Evolutionary conservation across 306 rosid genomes (phyloP).

Genomic region (Sphenostylis stenocarpa): DNA sequence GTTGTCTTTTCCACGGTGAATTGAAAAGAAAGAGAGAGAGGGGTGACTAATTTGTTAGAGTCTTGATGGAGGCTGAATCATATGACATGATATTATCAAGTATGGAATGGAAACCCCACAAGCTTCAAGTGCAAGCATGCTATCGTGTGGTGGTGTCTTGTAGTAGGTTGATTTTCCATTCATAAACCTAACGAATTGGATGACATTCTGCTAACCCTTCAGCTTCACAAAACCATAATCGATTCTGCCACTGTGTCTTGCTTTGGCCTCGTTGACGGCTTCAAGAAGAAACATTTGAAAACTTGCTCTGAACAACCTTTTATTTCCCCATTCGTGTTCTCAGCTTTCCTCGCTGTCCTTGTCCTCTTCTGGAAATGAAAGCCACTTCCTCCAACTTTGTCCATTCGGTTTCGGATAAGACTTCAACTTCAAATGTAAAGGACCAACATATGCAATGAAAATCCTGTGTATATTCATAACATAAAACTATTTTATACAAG

Average conservation of each 20-base stretch:
- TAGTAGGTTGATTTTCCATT: constrained; percentile 49
- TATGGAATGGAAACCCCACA: constrained; percentile 1
- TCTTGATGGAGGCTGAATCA: constrained; percentile 36
- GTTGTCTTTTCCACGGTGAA: constrained; percentile 31
- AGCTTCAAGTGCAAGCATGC: constrained; percentile 64
- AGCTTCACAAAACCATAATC: neutral
- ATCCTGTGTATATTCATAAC: too few relatives aligned
- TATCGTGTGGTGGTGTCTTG: neutral
- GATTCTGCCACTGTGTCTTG: neutral
- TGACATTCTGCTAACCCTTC: constrained; percentile 70
- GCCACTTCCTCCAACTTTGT: constrained; percentile 6
- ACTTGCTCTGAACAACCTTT: constrained; percentile 39
- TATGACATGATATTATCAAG: neutral
- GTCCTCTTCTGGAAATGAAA: constrained; percentile 35
- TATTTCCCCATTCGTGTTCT: neutral
- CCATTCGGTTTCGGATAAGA: constrained; percentile 12
- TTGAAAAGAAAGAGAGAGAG: constrained; percentile 7
- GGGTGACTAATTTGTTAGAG: constrained; percentile 36
- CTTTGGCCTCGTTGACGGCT: constrained; percentile 21
- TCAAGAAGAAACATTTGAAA: constrained; percentile 46
- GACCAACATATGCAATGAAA: neutral
- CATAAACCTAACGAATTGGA: constrained; percentile 67
- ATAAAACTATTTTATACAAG: too few relatives aligned
- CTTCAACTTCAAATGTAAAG: constrained; percentile 6
- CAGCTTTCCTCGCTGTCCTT: constrained; percentile 15